Evolutionary conservation across 768 basidiomycete genomes (phyloP).

Genomic region (Galerina sulciceps): DNA sequence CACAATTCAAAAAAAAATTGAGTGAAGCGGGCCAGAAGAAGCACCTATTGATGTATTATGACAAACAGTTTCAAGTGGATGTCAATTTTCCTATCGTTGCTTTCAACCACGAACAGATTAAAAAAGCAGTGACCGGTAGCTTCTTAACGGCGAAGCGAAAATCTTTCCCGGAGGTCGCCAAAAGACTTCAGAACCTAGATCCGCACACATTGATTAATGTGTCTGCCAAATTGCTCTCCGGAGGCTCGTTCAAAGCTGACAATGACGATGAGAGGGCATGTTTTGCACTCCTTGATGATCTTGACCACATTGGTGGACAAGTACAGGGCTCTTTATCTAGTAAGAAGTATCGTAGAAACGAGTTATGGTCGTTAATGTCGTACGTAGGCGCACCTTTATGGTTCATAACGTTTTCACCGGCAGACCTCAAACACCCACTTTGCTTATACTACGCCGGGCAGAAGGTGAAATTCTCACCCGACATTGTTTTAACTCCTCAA

Average conservation of each 20-base stretch:
- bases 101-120: slow-evolving; percentile 45
- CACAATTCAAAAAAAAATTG: slow-evolving; percentile 7
- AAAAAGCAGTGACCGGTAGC: slow-evolving; percentile 24
- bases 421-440: slow-evolving; percentile 33
- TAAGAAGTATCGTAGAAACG: slow-evolving; percentile 33
- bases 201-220: slow-evolving; percentile 20
- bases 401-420: slow-evolving; percentile 38
- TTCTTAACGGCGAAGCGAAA: slow-evolving; percentile 27
- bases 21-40: slow-evolving; percentile 24
- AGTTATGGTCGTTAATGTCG: slow-evolving; percentile 33
- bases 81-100: slow-evolving; percentile 38
- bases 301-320: slow-evolving; percentile 36
- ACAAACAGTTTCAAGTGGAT: slow-evolving; percentile 42
- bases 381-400: slow-evolving; percentile 32
- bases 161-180: slow-evolving; percentile 27
- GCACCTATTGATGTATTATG: slow-evolving; percentile 35
- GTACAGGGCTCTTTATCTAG: slow-evolving; percentile 29
- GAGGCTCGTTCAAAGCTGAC: slow-evolving; percentile 24
- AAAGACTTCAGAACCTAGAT: slow-evolving; percentile 25
- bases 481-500: slow-evolving; percentile 18
- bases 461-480: slow-evolving; percentile 21
- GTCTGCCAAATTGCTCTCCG: slow-evolving; percentile 22
- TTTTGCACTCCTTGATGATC: slow-evolving; percentile 34
- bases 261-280: slow-evolving; percentile 37
- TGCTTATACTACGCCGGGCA: slow-evolving; percentile 36